Base-by-base conservation (phyloP, 2,329 filamentous ascomycete genomes). In the Cercospora zeae-maydis region DNA sequence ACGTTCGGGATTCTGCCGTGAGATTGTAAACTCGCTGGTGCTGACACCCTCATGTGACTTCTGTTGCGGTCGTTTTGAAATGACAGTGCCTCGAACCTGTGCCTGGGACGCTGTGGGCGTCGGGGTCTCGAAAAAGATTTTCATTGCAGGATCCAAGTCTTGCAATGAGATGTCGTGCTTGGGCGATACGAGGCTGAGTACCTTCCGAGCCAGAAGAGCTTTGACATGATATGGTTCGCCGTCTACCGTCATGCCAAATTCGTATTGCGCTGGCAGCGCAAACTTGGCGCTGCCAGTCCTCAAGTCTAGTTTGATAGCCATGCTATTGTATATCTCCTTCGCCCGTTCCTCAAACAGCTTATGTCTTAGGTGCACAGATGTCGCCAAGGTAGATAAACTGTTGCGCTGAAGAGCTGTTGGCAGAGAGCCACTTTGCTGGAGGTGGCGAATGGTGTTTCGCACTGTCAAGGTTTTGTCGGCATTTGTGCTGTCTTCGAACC, bases 401-500 rank as follows among this genome's bases (percentile, higher is more conserved):
- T 83, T 78, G 59, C 87, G 86, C 64, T 85, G 85, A 2, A 98
- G 77, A 0, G 92, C 91, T 9, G 74, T 75, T 0, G 95, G 93
- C 3, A 98, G 78, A 2, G 75, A 72, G 62, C 87, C 77, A 4
- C 82, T 76, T 27, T 80, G 77, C 19, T 85, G 81, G 47, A 96
- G 75, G 73, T 89, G 79, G 33, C 93, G 86, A 37, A 97, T 81
- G 0, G 93, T 87, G 71, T 99, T 99, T 37, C 95, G 85, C 49
- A 83, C 77, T 0, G 95, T 96, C 63, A 96, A 78, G 0, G 88
- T 92, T 8, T 81, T 83, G 70, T 97, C 89, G 14, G 81, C 76
- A 72, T 99, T 99, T 1, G 93, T 97, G 45, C 81, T 78, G 74
- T 99, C 95, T 73, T 95, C 91, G 66, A 92, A 90, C 89, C 91